Conservation (phyloP, 2,329 filamentous ascomycete genomes). For the Ophioceras dolichostomum region DNA sequence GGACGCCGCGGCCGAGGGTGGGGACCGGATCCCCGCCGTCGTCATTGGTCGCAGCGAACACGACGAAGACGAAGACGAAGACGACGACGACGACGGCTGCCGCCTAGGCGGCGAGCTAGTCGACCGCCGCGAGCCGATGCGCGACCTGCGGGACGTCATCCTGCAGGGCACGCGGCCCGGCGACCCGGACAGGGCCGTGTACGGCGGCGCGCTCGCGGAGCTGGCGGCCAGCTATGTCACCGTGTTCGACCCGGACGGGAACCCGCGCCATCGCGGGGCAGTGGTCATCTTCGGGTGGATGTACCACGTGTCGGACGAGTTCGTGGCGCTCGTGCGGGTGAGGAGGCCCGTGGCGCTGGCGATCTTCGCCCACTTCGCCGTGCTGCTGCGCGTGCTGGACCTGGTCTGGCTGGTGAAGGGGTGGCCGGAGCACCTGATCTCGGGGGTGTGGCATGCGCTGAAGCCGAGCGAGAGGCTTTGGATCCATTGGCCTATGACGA, state of each 20-base stretch:
- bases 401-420: conserved; percentile 16
- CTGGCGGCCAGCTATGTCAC: conserved; percentile 1
- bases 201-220: conserved; percentile 2
- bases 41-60: background rate
- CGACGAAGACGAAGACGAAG: background rate
- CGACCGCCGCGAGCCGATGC: conserved; percentile 3
- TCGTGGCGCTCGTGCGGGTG: background rate
- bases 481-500: conserved; percentile 17
- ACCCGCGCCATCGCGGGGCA: conserved; percentile 1
- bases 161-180: background rate
- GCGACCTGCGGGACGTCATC: conserved; percentile 2
- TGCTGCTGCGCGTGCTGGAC: conserved; percentile 15
- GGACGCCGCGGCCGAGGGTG: background rate
- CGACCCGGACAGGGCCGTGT: background rate
- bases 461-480: conserved; percentile 13
- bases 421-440: conserved; percentile 14
- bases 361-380: conserved; percentile 14
- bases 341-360: conserved; percentile 3
- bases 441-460: conserved; percentile 14
- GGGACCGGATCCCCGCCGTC: too few species aligned
- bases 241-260: conserved; percentile 3
- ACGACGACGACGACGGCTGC: background rate
- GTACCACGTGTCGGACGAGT: conserved; percentile 5
- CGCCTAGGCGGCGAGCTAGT: background rate
- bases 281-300: conserved; percentile 4